These are phyloP conservation scores for Salix dunnii DNA, from an alignment of 345 rosid genomes.

Conservation along the genomic window DNA sequence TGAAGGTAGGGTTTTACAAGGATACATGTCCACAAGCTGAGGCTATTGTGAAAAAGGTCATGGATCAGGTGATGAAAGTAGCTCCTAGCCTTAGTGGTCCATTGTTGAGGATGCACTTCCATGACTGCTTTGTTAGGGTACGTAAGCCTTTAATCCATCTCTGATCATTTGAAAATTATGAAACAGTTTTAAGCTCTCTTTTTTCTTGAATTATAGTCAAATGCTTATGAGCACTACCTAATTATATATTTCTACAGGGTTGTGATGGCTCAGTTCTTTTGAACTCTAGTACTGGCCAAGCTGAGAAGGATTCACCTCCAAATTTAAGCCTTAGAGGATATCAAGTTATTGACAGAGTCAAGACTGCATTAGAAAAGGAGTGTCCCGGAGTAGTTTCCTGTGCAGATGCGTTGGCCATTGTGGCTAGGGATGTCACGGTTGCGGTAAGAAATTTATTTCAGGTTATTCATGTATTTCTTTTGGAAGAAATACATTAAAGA, in stretches of 20 bases:
- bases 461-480: not conserved
- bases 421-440: slow-evolving; percentile 52
- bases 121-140: slow-evolving; percentile 80
- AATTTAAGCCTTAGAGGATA: slow-evolving; percentile 60
- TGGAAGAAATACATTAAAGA: not conserved
- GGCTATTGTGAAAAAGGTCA: slow-evolving; percentile 33
- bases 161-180: not conserved
- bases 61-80: slow-evolving; percentile 27
- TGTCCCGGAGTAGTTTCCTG: slow-evolving; percentile 84
- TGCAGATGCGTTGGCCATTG: slow-evolving; percentile 65
- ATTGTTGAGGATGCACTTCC: slow-evolving; percentile 69
- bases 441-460: slow-evolving; percentile 28
- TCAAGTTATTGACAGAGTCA: slow-evolving; percentile 52
- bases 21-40: slow-evolving; percentile 50
- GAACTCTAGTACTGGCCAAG: slow-evolving; percentile 39
- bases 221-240: not conserved
- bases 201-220: not conserved
- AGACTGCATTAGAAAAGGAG: slow-evolving; percentile 52
- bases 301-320: slow-evolving; percentile 52
- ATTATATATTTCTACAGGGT: slow-evolving; percentile 41
- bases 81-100: slow-evolving; percentile 54
- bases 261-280: slow-evolving; percentile 78
- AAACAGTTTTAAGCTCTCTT: not conserved
- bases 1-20: slow-evolving; percentile 55
- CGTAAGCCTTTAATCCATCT: not conserved